Base-by-base conservation (phyloP, 768 basidiomycete genomes). In the Mycena rosella region DNA sequence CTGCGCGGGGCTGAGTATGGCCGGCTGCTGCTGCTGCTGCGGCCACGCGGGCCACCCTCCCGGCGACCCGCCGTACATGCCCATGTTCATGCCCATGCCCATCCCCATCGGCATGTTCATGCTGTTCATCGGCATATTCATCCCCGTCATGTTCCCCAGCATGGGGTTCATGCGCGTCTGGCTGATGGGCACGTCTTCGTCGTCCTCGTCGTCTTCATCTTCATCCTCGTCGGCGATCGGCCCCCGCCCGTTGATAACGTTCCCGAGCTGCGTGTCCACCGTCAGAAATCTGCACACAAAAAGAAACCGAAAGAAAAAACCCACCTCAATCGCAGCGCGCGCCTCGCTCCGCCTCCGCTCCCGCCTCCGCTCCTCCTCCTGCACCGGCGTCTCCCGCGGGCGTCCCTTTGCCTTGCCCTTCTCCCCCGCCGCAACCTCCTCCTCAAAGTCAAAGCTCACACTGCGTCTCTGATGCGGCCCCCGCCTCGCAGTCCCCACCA, bases 291-390 rank as follows among this genome's bases (percentile, higher is more conserved):
- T 65, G 34, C 57, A 62, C n/a, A 6, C 27, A 18, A 58, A 45
- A 62, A 47, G 13, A 22, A 60, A 65, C 1, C 73, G n/a, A 44
- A 42, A 30, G 15, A 65, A 69, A 60, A 70, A 55, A 79, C 87
- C n/a, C 59, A 95, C 94, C 89, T 96, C 92, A 75, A 95, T 92
- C 34, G 94, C 92, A 74, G 93, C 92, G 77, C 87, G 91, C n/a
- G 95, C 93, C 75, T 96, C 94, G 73, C 85, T 87, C 71, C 94
- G 83, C 77, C 95, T 84, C 74, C 95, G 83, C 75, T 94, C 92
- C 67, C 83, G 87, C 76, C 93, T 86, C 77, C 85, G 85, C 71
- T 83, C 81, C 77, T 93, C 86, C 38, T 77, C 86, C 24, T 82
- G 74, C 61, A 80, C 87, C 73, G 64, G 86, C 44, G 66, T 63